Conservation (phyloP, 2,329 filamentous ascomycete species). For the Xylariaceae sp. region DNA sequence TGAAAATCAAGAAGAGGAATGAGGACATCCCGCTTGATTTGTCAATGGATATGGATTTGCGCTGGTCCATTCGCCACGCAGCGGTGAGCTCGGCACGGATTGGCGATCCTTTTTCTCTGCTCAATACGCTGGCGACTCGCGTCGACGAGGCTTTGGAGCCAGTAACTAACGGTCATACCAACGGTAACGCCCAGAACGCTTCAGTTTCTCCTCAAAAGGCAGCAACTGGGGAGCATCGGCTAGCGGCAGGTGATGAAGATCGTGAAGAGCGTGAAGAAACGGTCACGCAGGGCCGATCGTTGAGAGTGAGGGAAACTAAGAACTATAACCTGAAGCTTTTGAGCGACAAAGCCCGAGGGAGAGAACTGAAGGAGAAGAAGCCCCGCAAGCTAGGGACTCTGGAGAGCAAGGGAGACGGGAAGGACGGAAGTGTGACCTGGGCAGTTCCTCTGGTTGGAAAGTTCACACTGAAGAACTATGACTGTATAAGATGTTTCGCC, state of each 20-base stretch:
- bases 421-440: conserved; percentile 39
- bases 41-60: conserved; percentile 31
- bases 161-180: conserved; percentile 32
- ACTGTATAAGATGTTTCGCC: conserved; percentile 48
- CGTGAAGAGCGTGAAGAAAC: conserved; percentile 47
- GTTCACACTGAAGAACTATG: conserved; percentile 44
- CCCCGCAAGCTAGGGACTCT: conserved; percentile 30
- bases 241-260: conserved; percentile 35
- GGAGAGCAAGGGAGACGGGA: conserved; percentile 20
- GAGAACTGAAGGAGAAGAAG: conserved; percentile 42
- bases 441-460: conserved; percentile 41
- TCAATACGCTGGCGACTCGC: conserved; percentile 41
- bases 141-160: conserved; percentile 32
- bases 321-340: conserved; percentile 57
- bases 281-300: conserved; percentile 47
- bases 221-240: conserved; percentile 21
- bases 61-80: conserved; percentile 29
- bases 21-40: conserved; percentile 24
- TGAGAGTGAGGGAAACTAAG: conserved; percentile 46
- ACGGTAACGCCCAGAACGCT: conserved; percentile 26
- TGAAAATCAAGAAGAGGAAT: conserved; percentile 28
- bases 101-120: conserved; percentile 39
- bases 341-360: conserved; percentile 53
- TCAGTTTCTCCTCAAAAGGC: conserved; percentile 24
- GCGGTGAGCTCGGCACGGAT: conserved; percentile 20